Evolutionary conservation across 73 alveolate genomes (phyloP), one percentile per base, ranked within the genome.

Genomic region (Loxodes magnus): DNA sequence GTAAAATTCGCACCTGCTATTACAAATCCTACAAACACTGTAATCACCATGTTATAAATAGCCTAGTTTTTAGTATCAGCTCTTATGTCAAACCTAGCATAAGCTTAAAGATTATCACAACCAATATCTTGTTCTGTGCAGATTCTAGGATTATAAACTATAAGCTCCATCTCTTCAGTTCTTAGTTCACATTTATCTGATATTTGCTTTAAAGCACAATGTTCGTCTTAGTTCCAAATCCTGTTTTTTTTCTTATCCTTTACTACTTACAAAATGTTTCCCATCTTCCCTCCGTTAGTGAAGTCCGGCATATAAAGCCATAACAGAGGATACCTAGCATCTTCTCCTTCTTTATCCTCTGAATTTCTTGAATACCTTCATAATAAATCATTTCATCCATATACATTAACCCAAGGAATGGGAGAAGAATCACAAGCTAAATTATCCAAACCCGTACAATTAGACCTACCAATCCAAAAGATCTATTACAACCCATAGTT

Each of bases 391-490:
- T 62, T 17, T 81, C 91, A 77, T 5, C 91, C 82, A n/a, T 46
- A 67, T 27, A 31, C 5, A 1, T 77, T 59, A 9, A 53, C 39
- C 82, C 77, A 67, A 12, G 46, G 36, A 0, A 27, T 28, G 9
- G 36, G 25, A 16, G 35, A 38, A 37, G 71, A 55, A 35, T 44
- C 42, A 22, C 48, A 60, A 33, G 36, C 69, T 9, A n/a, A 5
- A 6, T 6, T 9, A 16, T 58, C 71, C 12, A 20, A 23, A 23
- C 51, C 62, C 12, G 43, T 21, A 27, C 91, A 70, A 4, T 50
- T 17, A n/a, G 78, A 53, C 22, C 91, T 14, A 7, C 91, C 91
- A 36, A 52, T 67, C 84, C 91, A 77, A 43, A 70, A 77, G 0
- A 77, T 10, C 58, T 77, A 71, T 36, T 79, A 35, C 4, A 77